Base-by-base conservation (phyloP, 2,329 filamentous ascomycete species). In the Fusarium penzigii region DNA sequence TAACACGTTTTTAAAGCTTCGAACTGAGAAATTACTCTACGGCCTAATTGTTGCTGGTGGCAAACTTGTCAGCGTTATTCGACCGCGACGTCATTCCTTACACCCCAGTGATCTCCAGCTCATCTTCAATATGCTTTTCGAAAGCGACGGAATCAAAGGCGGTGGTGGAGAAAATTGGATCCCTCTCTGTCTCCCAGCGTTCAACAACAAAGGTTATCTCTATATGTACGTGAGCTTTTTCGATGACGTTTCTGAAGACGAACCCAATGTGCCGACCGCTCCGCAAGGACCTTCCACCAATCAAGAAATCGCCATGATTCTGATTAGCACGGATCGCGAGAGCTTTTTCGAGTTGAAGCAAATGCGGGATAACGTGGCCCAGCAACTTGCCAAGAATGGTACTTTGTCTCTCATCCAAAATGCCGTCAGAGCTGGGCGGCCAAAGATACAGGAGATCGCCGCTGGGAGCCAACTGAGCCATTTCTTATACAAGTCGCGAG, bases 221-320 rank as follows among this genome's bases (percentile, higher is more conserved):
- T 97, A 99, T 76, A 97, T 99, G 92, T 99, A 97, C 67, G 94
- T 99, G 68, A 96, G 90, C 76, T 99, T 97, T 70, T 83, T 99
- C 56, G 86, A 90, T 61, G 78, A 76, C 3, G 49, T 79, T 41
- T 71, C 78, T 20, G 76, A 75, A 72, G 55, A 63, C 47, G 59
- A 75, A 55, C 61, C 68, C 32, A 68, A 75, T 36, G 71, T 73
- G 53, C 56, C 68, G 81, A 81, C 69, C 68, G 86, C 43, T 81
- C 86, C 72, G 79, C 85, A 82, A 84, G 87, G 66, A 12, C 86
- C 66, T 64, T 85, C 87, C 61, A 76, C 88, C 43, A 83, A 88
- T 45, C 86, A 91, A 46, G 87, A 94, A 58, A 86, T 96, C n/a
- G 94, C 93, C 20, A 87, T 97, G 53, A 84, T 99, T 34, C 82